phyloP scores from a whole-genome alignment of 305 asterid species.

The Fraxinus nigra region DNA sequence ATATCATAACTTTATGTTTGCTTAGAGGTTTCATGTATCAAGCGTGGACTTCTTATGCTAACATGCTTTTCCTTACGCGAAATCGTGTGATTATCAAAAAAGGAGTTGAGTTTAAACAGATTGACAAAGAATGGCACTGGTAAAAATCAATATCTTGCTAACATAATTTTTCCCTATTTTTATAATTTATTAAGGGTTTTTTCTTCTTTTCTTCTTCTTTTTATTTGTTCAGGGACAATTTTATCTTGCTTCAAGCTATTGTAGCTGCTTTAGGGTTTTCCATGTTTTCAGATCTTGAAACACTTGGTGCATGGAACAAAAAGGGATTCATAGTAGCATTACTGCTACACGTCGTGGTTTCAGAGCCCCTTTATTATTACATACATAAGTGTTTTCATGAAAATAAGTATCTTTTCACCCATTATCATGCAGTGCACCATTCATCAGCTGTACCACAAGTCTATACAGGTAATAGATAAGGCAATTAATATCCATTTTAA shows the following conservation, averaged over 20 bases:
- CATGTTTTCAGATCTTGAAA: slow-evolving; percentile 34
- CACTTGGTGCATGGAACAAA: slow-evolving; percentile 54
- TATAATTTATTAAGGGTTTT: background rate
- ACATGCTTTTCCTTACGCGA: slow-evolving; percentile 66
- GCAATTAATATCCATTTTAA: background rate
- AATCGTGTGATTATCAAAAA: slow-evolving; percentile 58
- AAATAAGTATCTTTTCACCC: slow-evolving; percentile 41
- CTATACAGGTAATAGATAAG: slow-evolving; percentile 50
- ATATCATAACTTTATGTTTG: slow-evolving; percentile 49
- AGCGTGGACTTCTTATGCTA: slow-evolving; percentile 57
- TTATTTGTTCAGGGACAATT: slow-evolving; percentile 64
- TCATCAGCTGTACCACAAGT: slow-evolving; percentile 78
- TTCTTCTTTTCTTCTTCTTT: background rate
- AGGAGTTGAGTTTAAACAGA: slow-evolving; percentile 77
- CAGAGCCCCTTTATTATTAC: slow-evolving; percentile 79
- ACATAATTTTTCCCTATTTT: background rate
- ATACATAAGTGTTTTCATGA: slow-evolving; percentile 71
- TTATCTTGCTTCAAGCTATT: slow-evolving; percentile 66
- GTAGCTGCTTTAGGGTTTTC: slow-evolving; percentile 43
- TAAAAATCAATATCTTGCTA: slow-evolving; percentile 14
- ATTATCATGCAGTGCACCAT: slow-evolving; percentile 78
- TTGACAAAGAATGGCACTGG: slow-evolving; percentile 88
- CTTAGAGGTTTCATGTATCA: slow-evolving; percentile 50
- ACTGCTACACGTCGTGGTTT: slow-evolving; percentile 52
- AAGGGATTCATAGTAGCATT: slow-evolving; percentile 50